Conservation (phyloP, 768 basidiomycete genomes). For the Suillus brevipes region DNA sequence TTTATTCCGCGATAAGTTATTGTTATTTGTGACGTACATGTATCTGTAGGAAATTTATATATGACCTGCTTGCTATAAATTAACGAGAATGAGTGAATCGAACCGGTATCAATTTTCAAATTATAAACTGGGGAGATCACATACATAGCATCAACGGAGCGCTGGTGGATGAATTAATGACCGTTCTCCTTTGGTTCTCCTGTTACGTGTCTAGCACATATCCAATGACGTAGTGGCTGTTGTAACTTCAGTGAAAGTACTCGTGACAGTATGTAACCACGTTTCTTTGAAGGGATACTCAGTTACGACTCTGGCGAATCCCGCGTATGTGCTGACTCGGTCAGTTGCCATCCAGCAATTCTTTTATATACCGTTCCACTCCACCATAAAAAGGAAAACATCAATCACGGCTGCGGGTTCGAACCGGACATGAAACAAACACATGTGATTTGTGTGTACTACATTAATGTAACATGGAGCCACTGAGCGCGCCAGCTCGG, state of each 20-base stretch:
- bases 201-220: not conserved
- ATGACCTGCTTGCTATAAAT: not conserved
- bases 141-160: not conserved
- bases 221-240: not conserved
- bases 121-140: not conserved
- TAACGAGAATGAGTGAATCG: not conserved
- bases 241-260: not conserved
- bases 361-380: not conserved
- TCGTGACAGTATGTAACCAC: not conserved
- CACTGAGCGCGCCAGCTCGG: not conserved
- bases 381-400: not conserved
- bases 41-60: slow-evolving; percentile 1
- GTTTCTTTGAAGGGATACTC: not conserved
- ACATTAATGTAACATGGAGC: not conserved
- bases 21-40: not conserved
- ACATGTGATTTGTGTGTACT: not conserved
- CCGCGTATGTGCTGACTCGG: not conserved
- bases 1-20: not conserved
- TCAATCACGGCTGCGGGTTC: not conserved
- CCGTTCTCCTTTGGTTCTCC: not conserved
- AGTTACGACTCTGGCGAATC: not conserved
- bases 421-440: not conserved
- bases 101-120: not conserved
- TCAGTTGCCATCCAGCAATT: not conserved
- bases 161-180: not conserved